A percentile compares a stretch with the other conserved stretches of the same genome.
phyloP scores from a whole-genome alignment of 2,329 filamentous ascomycete species.

The Biscogniauxia marginata region DNA sequence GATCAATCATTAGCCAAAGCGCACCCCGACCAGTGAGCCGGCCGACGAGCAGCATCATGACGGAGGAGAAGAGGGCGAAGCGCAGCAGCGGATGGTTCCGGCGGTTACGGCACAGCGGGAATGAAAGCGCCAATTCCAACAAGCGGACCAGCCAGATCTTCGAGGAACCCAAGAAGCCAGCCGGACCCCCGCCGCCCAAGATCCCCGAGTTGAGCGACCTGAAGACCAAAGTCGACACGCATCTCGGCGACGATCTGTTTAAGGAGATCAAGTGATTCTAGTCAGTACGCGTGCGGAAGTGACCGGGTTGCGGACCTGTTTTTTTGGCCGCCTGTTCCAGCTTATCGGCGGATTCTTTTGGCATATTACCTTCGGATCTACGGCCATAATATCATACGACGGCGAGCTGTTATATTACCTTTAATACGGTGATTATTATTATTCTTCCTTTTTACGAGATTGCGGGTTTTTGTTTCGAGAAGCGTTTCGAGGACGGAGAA shows the following conservation, averaged over 20 bases:
- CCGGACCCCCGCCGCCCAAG: slow-evolving; percentile 57
- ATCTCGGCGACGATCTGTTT: slow-evolving; percentile 54
- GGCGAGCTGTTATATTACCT: slow-evolving; percentile 23
- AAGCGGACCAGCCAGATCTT: slow-evolving; percentile 45
- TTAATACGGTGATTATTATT: slow-evolving; percentile 19
- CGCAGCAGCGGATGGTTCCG: slow-evolving; percentile 60
- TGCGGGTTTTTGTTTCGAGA: slow-evolving; percentile 15
- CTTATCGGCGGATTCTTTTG: slow-evolving; percentile 7
- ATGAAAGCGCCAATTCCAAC: slow-evolving; percentile 23
- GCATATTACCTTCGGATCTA: slow-evolving; percentile 13
- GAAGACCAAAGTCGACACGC: slow-evolving; percentile 47
- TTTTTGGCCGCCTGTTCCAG: slow-evolving; percentile 2
- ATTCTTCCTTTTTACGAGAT: slow-evolving; percentile 9
- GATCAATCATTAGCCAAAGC: slow-evolving; percentile 35
- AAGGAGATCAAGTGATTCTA: slow-evolving; percentile 54
- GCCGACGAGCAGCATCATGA: slow-evolving; percentile 45
- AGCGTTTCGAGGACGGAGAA: slow-evolving; percentile 20
- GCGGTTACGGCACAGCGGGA: slow-evolving; percentile 44
- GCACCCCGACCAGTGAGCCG: slow-evolving; percentile 49
- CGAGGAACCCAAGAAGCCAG: slow-evolving; percentile 40
- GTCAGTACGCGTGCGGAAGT: slow-evolving; percentile 8
- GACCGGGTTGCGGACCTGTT: slow-evolving; percentile 10
- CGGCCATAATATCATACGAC: slow-evolving; percentile 16
- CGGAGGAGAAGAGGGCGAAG: slow-evolving; percentile 54
- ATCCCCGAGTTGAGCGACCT: slow-evolving; percentile 57